Evolutionary conservation across 495 filamentous ascomycete genomes (phyloP).

Genomic region (Letharia columbiana): DNA sequence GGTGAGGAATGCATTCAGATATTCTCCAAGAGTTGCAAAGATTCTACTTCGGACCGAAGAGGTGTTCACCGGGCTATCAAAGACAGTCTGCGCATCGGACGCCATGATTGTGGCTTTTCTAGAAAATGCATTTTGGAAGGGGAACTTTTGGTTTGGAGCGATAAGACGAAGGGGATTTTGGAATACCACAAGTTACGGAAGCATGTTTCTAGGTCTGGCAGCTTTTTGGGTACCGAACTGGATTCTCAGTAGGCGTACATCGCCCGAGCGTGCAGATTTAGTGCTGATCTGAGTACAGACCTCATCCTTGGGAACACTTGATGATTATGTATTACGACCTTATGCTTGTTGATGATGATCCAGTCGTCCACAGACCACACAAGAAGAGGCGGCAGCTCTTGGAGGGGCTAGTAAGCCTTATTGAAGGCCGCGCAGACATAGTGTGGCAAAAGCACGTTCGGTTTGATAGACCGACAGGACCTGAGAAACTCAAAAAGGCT

Average conservation of each 20-base stretch:
- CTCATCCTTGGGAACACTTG: conserved; percentile 62
- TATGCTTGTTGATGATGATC: conserved; percentile 60
- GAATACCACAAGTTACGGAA: conserved; percentile 75
- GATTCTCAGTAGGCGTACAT: conserved; percentile 56
- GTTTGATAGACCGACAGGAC: conserved; percentile 42
- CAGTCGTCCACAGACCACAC: conserved; percentile 52
- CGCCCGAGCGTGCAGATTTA: background rate
- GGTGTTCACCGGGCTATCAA: conserved; percentile 46
- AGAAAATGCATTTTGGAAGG: conserved; percentile 69
- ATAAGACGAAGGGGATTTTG: conserved; percentile 49
- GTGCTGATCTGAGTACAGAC: conserved; percentile 33
- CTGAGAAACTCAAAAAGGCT: conserved; percentile 43
- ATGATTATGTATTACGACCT: conserved; percentile 82
- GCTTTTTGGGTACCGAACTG: conserved; percentile 53
- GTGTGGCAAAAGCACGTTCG: conserved; percentile 54
- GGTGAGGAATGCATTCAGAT: conserved; percentile 55
- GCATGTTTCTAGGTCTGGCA: conserved; percentile 65
- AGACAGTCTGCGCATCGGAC: conserved; percentile 50
- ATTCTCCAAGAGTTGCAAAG: conserved; percentile 86
- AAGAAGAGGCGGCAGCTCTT: conserved; percentile 52
- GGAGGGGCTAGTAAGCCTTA: conserved; percentile 45
- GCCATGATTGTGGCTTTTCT: conserved; percentile 46
- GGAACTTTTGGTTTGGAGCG: conserved; percentile 70
- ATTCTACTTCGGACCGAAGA: conserved; percentile 64
- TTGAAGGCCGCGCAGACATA: conserved; percentile 51